phyloP scores from a whole-genome alignment of 164 flowering plant species.

The Dillenia suffruticosa region DNA sequence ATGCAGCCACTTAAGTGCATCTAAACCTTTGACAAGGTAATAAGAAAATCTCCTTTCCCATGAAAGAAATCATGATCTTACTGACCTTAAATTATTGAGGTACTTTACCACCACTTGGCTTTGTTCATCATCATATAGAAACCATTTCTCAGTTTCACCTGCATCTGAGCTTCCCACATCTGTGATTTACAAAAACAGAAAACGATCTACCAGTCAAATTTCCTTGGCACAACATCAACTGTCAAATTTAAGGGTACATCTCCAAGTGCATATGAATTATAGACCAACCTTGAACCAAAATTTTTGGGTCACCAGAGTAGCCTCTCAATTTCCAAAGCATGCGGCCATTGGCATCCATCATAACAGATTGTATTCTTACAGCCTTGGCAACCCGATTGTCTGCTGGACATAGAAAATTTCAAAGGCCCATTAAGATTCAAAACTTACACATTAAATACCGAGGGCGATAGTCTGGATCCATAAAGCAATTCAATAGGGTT shows the following conservation, averaged over 20 bases:
- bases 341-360: constrained; percentile 49
- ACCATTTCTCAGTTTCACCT: constrained; percentile 38
- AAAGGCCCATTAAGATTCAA: no score
- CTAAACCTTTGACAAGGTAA: no score
- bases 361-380: constrained; percentile 55
- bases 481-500: no score
- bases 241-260: not conserved
- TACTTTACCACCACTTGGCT: constrained; percentile 31
- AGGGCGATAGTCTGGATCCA: no score
- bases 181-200: constrained; percentile 10
- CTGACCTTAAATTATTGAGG: constrained; percentile 30
- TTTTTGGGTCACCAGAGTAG: constrained; percentile 24
- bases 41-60: no score
- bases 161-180: constrained; percentile 29
- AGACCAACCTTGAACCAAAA: constrained; percentile 67
- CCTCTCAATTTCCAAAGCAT: constrained; percentile 62
- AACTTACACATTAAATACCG: no score
- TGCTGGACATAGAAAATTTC: constrained; percentile 7
- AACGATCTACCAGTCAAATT: no score
- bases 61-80: no score
- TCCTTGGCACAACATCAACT: no score
- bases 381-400: constrained; percentile 49
- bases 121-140: constrained; percentile 28
- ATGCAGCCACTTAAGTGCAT: no score
- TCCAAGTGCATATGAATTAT: not conserved